phyloP scores from a whole-genome alignment of 192 early-diverging fungal species.

The Coemansia sp. region DNA sequence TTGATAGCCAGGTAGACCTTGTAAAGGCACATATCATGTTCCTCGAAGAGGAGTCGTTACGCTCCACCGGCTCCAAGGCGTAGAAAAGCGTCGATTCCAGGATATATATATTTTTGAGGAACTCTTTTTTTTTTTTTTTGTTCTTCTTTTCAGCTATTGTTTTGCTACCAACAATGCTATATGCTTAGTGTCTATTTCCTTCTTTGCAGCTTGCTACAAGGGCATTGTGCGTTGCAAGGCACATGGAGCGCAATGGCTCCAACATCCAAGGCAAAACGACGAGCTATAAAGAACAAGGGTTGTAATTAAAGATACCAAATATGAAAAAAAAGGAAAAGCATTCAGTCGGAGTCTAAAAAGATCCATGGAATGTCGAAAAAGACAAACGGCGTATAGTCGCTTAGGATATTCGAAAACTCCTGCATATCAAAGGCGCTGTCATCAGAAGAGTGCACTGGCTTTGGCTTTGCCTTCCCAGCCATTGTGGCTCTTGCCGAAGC shows the following conservation, averaged over 20 bases:
- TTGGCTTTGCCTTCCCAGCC: conserved; percentile 32
- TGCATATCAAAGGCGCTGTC: conserved; percentile 76
- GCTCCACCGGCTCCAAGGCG: background rate
- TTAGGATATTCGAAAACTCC: conserved; percentile 79
- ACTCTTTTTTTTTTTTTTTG: background rate
- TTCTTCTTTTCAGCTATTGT: background rate
- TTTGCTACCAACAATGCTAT: background rate
- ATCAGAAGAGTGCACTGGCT: conserved; percentile 20
- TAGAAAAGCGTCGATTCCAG: background rate
- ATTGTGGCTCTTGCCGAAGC: conserved; percentile 31
- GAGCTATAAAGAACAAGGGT: no score
- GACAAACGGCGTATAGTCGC: conserved; percentile 85
- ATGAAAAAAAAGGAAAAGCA: no score
- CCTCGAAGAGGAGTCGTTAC: conserved; percentile 36
- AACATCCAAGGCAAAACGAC: no score
- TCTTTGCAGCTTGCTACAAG: no score
- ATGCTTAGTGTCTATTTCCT: no score
- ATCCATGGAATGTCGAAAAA: conserved; percentile 54
- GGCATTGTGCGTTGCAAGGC: no score
- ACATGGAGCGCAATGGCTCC: no score
- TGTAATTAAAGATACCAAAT: no score
- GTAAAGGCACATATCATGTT: conserved; percentile 41
- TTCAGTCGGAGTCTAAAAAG: conserved; percentile 24
- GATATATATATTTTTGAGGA: background rate
- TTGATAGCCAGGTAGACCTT: conserved; percentile 30